Conservation (phyloP, 768 basidiomycete genomes). For the Russula brevipes region DNA sequence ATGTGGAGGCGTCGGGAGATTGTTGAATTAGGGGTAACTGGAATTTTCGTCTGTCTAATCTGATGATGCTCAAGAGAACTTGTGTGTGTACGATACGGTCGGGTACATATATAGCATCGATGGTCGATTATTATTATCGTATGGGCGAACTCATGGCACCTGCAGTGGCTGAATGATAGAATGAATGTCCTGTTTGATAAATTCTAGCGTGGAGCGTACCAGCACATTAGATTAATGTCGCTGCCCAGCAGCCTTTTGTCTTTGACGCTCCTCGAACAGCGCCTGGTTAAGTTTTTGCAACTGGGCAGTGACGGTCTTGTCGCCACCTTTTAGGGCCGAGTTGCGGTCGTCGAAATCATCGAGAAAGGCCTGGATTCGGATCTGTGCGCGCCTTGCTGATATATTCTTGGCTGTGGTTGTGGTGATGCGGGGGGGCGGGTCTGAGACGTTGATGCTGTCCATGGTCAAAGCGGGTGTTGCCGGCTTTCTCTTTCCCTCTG, state of each 20-base stretch:
- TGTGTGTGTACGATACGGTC: background rate
- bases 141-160: background rate
- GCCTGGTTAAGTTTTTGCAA: constrained; percentile 35
- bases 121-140: background rate
- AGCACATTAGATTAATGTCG: background rate
- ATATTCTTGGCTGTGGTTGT: constrained; percentile 21
- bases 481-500: background rate
- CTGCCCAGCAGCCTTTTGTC: constrained; percentile 4
- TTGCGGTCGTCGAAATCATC: constrained; percentile 32
- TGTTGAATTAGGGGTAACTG: constrained; percentile 2
- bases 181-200: background rate
- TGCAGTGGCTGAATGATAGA: background rate
- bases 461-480: constrained; percentile 16
- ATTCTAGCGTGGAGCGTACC: background rate
- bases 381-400: constrained; percentile 29
- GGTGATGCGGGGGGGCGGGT: constrained; percentile 21
- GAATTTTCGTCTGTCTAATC: background rate
- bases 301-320: constrained; percentile 35
- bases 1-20: constrained; percentile 63
- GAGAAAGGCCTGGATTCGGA: constrained; percentile 31
- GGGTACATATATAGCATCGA: background rate
- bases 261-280: constrained; percentile 30
- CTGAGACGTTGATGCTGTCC: constrained; percentile 27
- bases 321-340: constrained; percentile 31
- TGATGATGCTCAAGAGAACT: background rate